Conservation (phyloP, 2,329 filamentous ascomycete genomes). For the Aphanoascus verrucosus region DNA sequence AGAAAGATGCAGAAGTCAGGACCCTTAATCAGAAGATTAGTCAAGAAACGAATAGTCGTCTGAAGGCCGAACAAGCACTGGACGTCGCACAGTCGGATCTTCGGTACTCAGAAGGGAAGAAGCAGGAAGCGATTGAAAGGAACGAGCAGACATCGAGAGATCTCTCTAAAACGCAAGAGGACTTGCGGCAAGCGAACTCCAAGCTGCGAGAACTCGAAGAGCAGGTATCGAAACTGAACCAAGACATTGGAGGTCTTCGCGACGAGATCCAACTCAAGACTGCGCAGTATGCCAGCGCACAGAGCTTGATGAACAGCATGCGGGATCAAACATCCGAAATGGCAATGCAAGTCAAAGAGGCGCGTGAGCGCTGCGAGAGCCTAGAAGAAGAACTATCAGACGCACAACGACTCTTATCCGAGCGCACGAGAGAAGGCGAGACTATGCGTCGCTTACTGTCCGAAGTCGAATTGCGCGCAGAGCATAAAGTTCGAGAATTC, state of each 20-base stretch:
- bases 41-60: slow-evolving; percentile 59
- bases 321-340: slow-evolving; percentile 84
- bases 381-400: slow-evolving; percentile 88
- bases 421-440: slow-evolving; percentile 83
- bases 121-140: slow-evolving; percentile 62
- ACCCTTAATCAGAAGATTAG: slow-evolving; percentile 66
- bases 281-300: slow-evolving; percentile 73
- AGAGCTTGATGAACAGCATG: slow-evolving; percentile 82
- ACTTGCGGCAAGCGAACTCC: slow-evolving; percentile 47
- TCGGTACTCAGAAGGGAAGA: slow-evolving; percentile 65
- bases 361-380: slow-evolving; percentile 67
- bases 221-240: slow-evolving; percentile 55
- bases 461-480: slow-evolving; percentile 74
- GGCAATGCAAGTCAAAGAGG: slow-evolving; percentile 82
- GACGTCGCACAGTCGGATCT: slow-evolving; percentile 65
- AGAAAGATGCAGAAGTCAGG: slow-evolving; percentile 69
- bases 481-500: slow-evolving; percentile 77
- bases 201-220: slow-evolving; percentile 64
- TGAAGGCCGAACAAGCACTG: slow-evolving; percentile 69
- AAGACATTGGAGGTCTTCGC: slow-evolving; percentile 55
- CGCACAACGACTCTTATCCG: slow-evolving; percentile 71
- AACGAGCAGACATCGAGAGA: slow-evolving; percentile 63
- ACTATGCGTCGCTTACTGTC: slow-evolving; percentile 84
- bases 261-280: slow-evolving; percentile 78
- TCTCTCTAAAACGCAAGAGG: slow-evolving; percentile 60